Base-by-base conservation (phyloP, 176 grass and related monocot species). In the Pharus latifolius region DNA sequence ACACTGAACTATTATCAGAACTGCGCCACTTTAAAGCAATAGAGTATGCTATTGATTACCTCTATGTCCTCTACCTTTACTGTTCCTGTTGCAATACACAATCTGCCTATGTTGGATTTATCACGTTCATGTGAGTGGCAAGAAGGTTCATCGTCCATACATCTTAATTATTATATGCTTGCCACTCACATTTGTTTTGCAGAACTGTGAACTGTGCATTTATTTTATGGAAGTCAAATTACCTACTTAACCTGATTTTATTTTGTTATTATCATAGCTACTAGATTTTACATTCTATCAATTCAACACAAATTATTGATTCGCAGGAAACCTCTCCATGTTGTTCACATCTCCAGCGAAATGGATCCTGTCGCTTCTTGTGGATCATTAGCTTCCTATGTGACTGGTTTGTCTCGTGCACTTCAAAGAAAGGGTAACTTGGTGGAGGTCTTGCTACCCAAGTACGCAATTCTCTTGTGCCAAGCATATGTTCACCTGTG, bases 371-470 rank as follows among this genome's bases (percentile, higher is more conserved):
- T 84, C 62, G 41, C 72, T 61, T 89, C 77, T 63, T 57, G 31
- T 19, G 77, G 67, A 67, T 57, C 87, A 75, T 81, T 89, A 49
- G 78, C 82, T 29, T 52, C 77, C 17, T 81, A 78, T 74, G 67
- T 85, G 41, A 67, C 60, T 16, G 66, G 86, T 67, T 77, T 89
- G 77, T 84, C 81, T 67, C 60, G 54, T 72, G 65, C 81, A 37
- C 52, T 84, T 60, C 81, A 84, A 49, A 80, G 72, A 84, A 66
- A 68, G 28, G 81, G 81, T 59, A 84, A 81, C 63, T 78, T 84
- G 49, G 81, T 89, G 69, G 81, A 89, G 60, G 72, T 85, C 60
- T 85, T 89, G 67, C 70, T 89, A 20, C 87, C 87, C 67, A 89
- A 78, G 87, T 85, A 85, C n/a, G 65, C 23, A 62, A 11, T 52